Conservation (phyloP, 208 protist species). For the Angomonas ambiguus region DNA sequence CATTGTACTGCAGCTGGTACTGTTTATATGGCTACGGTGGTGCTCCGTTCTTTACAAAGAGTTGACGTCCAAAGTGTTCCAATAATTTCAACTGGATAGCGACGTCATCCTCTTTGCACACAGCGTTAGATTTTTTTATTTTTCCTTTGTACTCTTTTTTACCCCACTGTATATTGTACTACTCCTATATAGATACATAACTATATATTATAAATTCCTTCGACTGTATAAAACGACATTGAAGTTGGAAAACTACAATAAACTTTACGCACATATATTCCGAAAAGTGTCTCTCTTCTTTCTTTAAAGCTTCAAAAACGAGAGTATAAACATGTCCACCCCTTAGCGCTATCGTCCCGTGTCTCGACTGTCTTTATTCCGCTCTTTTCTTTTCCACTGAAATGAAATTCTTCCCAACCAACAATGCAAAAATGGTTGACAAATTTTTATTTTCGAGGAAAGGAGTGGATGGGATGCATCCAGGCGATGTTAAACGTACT, state of each 20-base stretch:
- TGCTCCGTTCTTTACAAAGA: conserved; percentile 45
- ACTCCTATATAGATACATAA: background rate
- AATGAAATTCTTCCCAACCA: too few species aligned
- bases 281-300: too few species aligned
- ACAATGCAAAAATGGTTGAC: too few species aligned
- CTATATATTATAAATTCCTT: background rate
- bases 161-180: background rate
- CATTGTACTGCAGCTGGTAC: conserved; percentile 50
- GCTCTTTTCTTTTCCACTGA: too few species aligned
- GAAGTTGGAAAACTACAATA: background rate
- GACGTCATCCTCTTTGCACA: background rate
- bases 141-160: background rate
- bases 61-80: background rate
- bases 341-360: too few species aligned
- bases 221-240: background rate
- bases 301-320: too few species aligned
- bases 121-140: background rate
- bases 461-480: too few species aligned
- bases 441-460: too few species aligned
- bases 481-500: too few species aligned
- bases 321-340: too few species aligned
- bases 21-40: conserved; percentile 64
- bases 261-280: too few species aligned
- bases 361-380: too few species aligned
- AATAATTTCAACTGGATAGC: background rate